A percentile compares a stretch with the other conserved stretches of the same genome.
Conservation (phyloP, 805 yeast genomes). For the Ogataea nitratoaversa region DNA sequence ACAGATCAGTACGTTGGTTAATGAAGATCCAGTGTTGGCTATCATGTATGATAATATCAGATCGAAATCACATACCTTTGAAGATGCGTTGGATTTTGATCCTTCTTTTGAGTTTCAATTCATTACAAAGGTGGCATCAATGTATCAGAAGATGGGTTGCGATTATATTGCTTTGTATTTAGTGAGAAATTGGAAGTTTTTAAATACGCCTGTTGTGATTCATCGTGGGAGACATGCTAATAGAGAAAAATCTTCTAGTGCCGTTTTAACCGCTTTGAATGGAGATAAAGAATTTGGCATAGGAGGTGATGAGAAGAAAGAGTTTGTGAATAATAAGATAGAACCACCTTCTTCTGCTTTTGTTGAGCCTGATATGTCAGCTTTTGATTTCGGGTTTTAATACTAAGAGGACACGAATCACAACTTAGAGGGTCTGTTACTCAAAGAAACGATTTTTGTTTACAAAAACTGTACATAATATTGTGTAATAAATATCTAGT, state of each 20-base stretch:
- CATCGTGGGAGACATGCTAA: not conserved
- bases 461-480: too few species aligned
- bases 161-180: slow-evolving; percentile 67
- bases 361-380: slow-evolving; percentile 74
- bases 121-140: slow-evolving; percentile 56
- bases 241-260: not conserved
- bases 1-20: slow-evolving; percentile 17
- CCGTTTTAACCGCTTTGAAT: too few species aligned
- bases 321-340: slow-evolving; percentile 17
- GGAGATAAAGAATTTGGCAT: too few species aligned
- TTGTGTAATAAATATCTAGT: too few species aligned
- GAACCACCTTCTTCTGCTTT: slow-evolving; percentile 53
- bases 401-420: too few species aligned
- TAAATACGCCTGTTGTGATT: not conserved
- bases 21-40: slow-evolving; percentile 78
- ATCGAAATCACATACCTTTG: slow-evolving; percentile 42
- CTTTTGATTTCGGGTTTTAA: slow-evolving; percentile 49
- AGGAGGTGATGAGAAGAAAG: too few species aligned
- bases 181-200: slow-evolving; percentile 65
- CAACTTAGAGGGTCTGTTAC: too few species aligned
- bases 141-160: slow-evolving; percentile 88
- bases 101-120: slow-evolving; percentile 53
- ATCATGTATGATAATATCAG: slow-evolving; percentile 62
- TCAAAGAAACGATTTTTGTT: too few species aligned
- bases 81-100: slow-evolving; percentile 44